Evolutionary conservation across 1,284 basidiomycete species (phyloP), one percentile per base, ranked within the genome.

Genomic region (Ganoderma leucocontextum): DNA sequence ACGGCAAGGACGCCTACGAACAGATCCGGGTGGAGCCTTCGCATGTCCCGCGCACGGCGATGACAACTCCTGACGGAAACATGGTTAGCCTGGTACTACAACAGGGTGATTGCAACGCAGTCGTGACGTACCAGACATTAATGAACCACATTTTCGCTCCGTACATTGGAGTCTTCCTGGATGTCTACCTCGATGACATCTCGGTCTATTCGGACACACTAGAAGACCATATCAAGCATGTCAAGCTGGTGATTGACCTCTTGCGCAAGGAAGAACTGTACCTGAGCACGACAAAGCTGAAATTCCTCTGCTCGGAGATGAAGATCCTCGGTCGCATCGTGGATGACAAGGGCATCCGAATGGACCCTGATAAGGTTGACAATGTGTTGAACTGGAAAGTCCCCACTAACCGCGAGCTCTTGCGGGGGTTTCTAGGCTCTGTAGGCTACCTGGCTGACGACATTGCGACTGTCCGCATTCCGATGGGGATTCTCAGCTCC

Each of bases 311-410:
- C 0, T 7, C 22, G 0, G 38, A 69, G n/a, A 49, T 79, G 17
- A 76, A 75, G 22, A 71, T 81, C 7, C 70, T 81, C 0, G 80
- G 80, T 0, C 78, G 77, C 59, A 63, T 79, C 15, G 68, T 82
- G 19, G 74, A 77, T 6, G 72, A 72, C 2, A 17, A 62, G 3
- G 67, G 44, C 1, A 47, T 47, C 44, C 4, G n/a, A 0, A 47
- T 47, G 44, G 44, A 47, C 10, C 44, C 44, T 0, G 10, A 47
- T 10, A 47, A 47, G 44, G 44, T 44, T 17, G 17, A 44, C 17
- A 19, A 15, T 5, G 42, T 44, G 5, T n/a, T 44, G 42, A 44
- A 44, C 17, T 44, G 42, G 42, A 44, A 44, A 7, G 17, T 8
- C 7, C 42, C 17, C 17, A 44, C 42, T 1, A 44, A 44, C 42